Conservation (phyloP, 768 basidiomycete species). For the Exsudoporus frostii region DNA sequence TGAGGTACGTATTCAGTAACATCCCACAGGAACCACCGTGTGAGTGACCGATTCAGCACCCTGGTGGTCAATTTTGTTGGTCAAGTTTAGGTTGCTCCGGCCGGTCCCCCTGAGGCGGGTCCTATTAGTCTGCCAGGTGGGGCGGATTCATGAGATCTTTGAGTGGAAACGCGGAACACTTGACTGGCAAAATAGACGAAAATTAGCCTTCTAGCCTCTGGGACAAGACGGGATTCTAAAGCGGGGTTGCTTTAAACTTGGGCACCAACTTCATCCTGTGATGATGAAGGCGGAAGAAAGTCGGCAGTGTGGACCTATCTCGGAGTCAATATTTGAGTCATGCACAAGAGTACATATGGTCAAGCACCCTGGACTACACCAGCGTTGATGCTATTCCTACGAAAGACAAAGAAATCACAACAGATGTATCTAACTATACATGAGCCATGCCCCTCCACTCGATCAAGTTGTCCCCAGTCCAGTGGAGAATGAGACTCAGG, state of each 20-base stretch:
- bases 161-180: neutral
- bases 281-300: too few relatives aligned
- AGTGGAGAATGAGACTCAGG: conserved; percentile 14
- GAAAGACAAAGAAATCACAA: conserved; percentile 23
- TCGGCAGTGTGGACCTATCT: too few relatives aligned
- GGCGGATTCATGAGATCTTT: neutral
- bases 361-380: neutral
- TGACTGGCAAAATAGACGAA: neutral
- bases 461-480: conserved; percentile 7
- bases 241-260: neutral
- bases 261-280: too few relatives aligned
- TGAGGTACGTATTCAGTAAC: neutral
- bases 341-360: too few relatives aligned
- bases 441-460: conserved; percentile 2
- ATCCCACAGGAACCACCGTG: conserved; percentile 1
- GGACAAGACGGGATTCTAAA: neutral
- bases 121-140: neutral
- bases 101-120: neutral
- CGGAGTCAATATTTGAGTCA: too few relatives aligned
- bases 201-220: neutral
- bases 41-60: neutral
- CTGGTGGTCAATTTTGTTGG: neutral
- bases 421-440: conserved; percentile 31
- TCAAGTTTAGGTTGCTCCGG: neutral
- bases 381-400: conserved; percentile 1